These are phyloP conservation scores for Tolypocladium tropicale DNA, from an alignment of 2,329 filamentous ascomycete genomes.

Conservation along the genomic window DNA sequence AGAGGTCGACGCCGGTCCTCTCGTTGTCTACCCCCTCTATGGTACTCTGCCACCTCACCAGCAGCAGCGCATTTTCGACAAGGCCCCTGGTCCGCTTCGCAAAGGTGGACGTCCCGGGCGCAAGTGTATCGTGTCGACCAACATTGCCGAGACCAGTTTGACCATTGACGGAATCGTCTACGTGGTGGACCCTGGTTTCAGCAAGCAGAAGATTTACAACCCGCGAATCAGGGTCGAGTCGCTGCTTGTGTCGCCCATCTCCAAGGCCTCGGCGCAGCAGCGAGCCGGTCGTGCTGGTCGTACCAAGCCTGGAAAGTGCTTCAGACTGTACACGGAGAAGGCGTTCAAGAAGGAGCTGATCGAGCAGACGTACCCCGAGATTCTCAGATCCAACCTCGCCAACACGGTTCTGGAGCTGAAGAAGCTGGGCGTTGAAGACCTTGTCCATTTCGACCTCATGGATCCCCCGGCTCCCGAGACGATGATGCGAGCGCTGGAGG, in stretches of 20 bases:
- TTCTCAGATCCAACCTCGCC: slow-evolving; percentile 86
- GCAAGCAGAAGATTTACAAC: slow-evolving; percentile 99
- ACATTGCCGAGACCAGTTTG: slow-evolving; percentile 94
- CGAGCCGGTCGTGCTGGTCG: slow-evolving; percentile 97
- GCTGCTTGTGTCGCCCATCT: slow-evolving; percentile 93
- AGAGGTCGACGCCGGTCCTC: slow-evolving; percentile 82
- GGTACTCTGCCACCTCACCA: slow-evolving; percentile 85
- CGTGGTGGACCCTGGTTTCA: slow-evolving; percentile 97
- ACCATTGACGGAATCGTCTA: slow-evolving; percentile 99
- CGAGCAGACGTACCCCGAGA: slow-evolving; percentile 93
- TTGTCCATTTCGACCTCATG: slow-evolving; percentile 98
- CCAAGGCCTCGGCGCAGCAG: slow-evolving; percentile 94
- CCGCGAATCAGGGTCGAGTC: slow-evolving; percentile 94
- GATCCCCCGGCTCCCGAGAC: slow-evolving; percentile 96
- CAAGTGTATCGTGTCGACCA: slow-evolving; percentile 90
- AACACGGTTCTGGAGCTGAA: slow-evolving; percentile 95
- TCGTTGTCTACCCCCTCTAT: slow-evolving; percentile 88
- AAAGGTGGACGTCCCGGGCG: slow-evolving; percentile 78
- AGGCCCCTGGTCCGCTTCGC: slow-evolving; percentile 62
- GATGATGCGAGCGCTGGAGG: slow-evolving; percentile 93
- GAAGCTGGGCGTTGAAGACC: slow-evolving; percentile 89
- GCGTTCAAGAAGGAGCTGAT: slow-evolving; percentile 98
- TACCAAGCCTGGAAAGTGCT: slow-evolving; percentile 97
- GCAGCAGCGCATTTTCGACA: slow-evolving; percentile 92
- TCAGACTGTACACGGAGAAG: slow-evolving; percentile 87